These are phyloP conservation scores for Pseudozyma sp. DNA, from an alignment of 1,284 basidiomycete genomes.

Conservation along the genomic window DNA sequence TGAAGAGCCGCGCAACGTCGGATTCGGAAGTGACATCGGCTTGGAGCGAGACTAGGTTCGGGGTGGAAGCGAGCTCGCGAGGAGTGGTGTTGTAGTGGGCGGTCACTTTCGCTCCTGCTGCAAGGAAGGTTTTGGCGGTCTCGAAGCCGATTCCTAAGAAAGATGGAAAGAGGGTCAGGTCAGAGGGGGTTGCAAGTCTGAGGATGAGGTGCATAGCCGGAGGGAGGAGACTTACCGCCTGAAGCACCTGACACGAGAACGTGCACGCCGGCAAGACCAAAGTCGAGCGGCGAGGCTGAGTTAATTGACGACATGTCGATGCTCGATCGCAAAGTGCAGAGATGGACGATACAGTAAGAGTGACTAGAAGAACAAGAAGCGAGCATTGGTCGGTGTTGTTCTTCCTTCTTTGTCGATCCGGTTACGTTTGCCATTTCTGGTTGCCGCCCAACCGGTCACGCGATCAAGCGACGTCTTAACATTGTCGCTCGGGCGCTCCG, in stretches of 20 bases:
- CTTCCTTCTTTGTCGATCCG: too few relatives aligned
- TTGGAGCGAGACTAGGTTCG: slow-evolving; percentile 71
- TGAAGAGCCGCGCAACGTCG: slow-evolving; percentile 72
- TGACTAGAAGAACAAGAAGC: too few relatives aligned
- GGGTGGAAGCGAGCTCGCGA: slow-evolving; percentile 69
- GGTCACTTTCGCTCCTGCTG: slow-evolving; percentile 75
- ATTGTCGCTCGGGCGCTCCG: too few relatives aligned
- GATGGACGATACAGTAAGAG: too few relatives aligned
- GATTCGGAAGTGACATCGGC: slow-evolving; percentile 76
- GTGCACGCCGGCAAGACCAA: slow-evolving; percentile 35
- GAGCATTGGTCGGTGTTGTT: too few relatives aligned
- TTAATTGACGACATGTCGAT: slow-evolving; percentile 2
- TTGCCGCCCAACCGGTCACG: too few relatives aligned
- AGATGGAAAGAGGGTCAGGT: neutral
- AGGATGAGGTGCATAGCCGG: slow-evolving; percentile 2
- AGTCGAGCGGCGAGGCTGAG: slow-evolving; percentile 29
- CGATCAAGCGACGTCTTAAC: too few relatives aligned
- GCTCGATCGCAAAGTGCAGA: too few relatives aligned
- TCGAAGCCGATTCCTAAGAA: slow-evolving; percentile 44
- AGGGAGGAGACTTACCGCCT: slow-evolving; percentile 22
- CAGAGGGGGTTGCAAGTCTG: neutral
- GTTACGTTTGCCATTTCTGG: too few relatives aligned
- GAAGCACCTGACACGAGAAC: slow-evolving; percentile 46
- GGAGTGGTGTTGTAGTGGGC: slow-evolving; percentile 78
- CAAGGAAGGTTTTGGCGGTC: slow-evolving; percentile 39